Conservation (phyloP, 2,329 filamentous ascomycete genomes). For the Emergomyces orientalis region DNA sequence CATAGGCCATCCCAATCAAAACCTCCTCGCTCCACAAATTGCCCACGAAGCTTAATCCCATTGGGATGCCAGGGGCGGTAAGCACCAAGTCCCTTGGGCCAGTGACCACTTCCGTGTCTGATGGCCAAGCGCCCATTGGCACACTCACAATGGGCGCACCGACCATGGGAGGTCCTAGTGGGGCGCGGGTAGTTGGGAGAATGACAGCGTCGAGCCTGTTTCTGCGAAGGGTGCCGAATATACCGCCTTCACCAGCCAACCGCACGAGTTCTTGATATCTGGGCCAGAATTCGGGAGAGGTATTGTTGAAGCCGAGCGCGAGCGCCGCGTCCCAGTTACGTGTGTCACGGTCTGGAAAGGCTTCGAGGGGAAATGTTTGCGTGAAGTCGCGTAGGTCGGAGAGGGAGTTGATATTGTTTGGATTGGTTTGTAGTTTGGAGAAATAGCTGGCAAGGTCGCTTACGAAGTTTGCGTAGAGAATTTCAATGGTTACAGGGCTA, state of each 20-base stretch:
- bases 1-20: constrained; percentile 57
- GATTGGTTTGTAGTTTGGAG: constrained; percentile 38
- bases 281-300: constrained; percentile 47
- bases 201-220: constrained; percentile 54
- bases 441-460: constrained; percentile 38
- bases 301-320: constrained; percentile 47
- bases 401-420: constrained; percentile 45
- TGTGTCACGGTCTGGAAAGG: constrained; percentile 55
- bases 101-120: constrained; percentile 41
- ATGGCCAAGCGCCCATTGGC: constrained; percentile 50
- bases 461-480: constrained; percentile 53
- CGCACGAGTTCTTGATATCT: constrained; percentile 46
- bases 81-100: constrained; percentile 43
- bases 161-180: constrained; percentile 45
- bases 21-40: constrained; percentile 51
- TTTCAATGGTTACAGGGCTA: constrained; percentile 28
- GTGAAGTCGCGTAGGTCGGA: constrained; percentile 49
- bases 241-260: constrained; percentile 49
- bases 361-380: constrained; percentile 43
- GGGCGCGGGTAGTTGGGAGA: constrained; percentile 45
- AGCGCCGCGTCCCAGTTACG: constrained; percentile 47
- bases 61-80: constrained; percentile 47
- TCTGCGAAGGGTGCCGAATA: constrained; percentile 50
- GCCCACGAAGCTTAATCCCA: constrained; percentile 57
- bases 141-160: constrained; percentile 55